phyloP scores from a whole-genome alignment of 306 rosid species.

The Quercus cerris region DNA sequence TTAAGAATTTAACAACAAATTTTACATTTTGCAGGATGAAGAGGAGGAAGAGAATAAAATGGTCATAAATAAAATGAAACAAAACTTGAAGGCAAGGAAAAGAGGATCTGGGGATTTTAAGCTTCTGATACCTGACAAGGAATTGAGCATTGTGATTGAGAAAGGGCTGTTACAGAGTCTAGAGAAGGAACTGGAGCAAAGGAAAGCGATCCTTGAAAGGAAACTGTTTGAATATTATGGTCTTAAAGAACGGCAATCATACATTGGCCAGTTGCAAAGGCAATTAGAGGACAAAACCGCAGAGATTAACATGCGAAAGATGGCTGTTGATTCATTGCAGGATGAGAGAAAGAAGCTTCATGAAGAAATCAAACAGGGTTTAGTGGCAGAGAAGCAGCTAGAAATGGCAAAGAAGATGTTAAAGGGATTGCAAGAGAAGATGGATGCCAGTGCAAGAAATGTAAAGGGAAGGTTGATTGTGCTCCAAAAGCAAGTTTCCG shows the following conservation, averaged over 20 bases:
- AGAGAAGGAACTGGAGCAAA: constrained; percentile 27
- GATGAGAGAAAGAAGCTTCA: constrained; percentile 24
- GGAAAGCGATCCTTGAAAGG: constrained; percentile 30
- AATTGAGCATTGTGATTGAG: constrained; percentile 5
- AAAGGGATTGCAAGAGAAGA: constrained; percentile 28
- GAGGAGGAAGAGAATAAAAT: constrained; percentile 10
- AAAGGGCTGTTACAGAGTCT: constrained; percentile 24
- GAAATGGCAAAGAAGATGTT: constrained; percentile 25
- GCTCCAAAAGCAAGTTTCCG: constrained; percentile 30
- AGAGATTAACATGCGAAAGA: constrained; percentile 29
- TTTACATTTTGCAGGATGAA: constrained; percentile 18
- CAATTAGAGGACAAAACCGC: constrained; percentile 20
- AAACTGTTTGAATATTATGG: constrained; percentile 31
- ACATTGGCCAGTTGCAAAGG: constrained; percentile 19
- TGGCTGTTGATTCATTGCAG: constrained; percentile 23
- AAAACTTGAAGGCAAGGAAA: neutral
- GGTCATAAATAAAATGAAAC: neutral
- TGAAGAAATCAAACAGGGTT: constrained; percentile 32
- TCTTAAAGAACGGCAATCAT: constrained; percentile 32
- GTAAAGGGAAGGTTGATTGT: constrained; percentile 21
- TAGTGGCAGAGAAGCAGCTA: constrained; percentile 26
- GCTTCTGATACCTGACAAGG: constrained; percentile 8
- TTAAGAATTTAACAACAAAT: neutral
- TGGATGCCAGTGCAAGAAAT: neutral
- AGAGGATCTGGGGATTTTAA: constrained; percentile 4